phyloP scores from a whole-genome alignment of 1,284 basidiomycete species.

The Anthracocystis panici-leucophaei region DNA sequence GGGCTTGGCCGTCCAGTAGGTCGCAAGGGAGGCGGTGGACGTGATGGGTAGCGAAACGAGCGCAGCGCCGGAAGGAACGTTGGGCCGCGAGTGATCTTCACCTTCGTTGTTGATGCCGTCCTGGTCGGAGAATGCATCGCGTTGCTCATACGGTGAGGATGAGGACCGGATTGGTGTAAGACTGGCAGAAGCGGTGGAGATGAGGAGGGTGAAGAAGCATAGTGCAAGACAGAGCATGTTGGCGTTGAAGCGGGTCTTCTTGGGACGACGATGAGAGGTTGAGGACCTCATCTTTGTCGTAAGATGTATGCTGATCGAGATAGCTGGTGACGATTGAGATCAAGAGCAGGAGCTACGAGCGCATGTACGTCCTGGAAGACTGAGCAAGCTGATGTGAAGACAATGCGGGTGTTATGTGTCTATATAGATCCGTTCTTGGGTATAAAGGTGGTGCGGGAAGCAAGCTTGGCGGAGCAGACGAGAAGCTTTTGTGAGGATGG shows the following conservation, averaged over 20 bases:
- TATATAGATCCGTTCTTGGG: no score
- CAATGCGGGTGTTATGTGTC: no score
- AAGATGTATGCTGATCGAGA: neutral
- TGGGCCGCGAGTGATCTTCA: slow-evolving; percentile 40
- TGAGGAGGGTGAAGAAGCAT: slow-evolving; percentile 7
- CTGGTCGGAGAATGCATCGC: slow-evolving; percentile 43
- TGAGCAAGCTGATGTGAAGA: no score
- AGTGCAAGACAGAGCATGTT: slow-evolving; percentile 22
- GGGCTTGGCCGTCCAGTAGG: slow-evolving; percentile 55
- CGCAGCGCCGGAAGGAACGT: slow-evolving; percentile 46
- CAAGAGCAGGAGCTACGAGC: neutral
- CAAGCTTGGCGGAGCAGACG: neutral
- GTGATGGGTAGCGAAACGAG: slow-evolving; percentile 52
- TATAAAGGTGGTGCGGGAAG: neutral
- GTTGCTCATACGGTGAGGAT: slow-evolving; percentile 1
- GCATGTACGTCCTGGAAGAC: neutral
- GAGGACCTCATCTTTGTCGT: neutral
- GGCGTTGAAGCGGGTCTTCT: neutral
- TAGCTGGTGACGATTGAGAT: neutral
- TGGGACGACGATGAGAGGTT: neutral
- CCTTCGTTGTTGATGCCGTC: slow-evolving; percentile 47
- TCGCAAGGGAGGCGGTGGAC: slow-evolving; percentile 25
- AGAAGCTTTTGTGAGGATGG: neutral
- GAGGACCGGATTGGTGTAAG: slow-evolving; percentile 4
- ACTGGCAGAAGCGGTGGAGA: slow-evolving; percentile 5